Evolutionary conservation across 2,329 filamentous ascomycete genomes (phyloP).

Genomic region (Epichloe scottii): DNA sequence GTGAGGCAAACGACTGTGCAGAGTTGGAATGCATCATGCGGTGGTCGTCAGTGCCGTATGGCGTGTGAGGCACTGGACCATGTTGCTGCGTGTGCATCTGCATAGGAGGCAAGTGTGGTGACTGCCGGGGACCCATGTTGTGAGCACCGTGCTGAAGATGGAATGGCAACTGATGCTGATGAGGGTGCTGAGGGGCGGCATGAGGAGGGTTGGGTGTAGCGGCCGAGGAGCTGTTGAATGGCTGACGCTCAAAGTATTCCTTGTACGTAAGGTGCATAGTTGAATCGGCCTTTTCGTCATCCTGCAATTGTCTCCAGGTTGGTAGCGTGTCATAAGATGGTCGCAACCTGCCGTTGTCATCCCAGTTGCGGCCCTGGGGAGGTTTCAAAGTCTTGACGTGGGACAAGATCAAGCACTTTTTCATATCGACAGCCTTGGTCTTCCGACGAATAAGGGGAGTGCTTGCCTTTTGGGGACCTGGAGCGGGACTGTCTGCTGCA

Average conservation of each 20-base stretch:
- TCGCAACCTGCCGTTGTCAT: constrained; percentile 69
- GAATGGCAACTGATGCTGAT: constrained; percentile 73
- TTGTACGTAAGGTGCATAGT: constrained; percentile 57
- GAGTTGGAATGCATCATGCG: constrained; percentile 82
- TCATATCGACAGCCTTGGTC: constrained; percentile 56
- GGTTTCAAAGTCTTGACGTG: constrained; percentile 42
- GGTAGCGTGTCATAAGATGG: constrained; percentile 74
- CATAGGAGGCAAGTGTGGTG: constrained; percentile 65
- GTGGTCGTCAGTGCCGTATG: constrained; percentile 68
- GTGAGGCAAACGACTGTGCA: constrained; percentile 74
- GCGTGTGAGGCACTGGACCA: constrained; percentile 48
- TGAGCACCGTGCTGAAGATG: constrained; percentile 68
- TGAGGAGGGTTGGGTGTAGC: constrained; percentile 59
- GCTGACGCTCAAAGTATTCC: constrained; percentile 63
- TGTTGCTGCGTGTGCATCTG: constrained; percentile 67
- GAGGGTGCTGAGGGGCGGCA: constrained; percentile 59
- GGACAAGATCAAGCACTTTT: constrained; percentile 48
- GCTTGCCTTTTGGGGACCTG: constrained; percentile 8
- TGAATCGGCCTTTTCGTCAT: constrained; percentile 57
- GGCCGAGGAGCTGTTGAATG: constrained; percentile 42
- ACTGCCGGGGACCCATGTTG: constrained; percentile 53
- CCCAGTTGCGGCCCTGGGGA: constrained; percentile 47
- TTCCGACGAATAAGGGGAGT: constrained; percentile 55
- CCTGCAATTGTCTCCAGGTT: constrained; percentile 64
- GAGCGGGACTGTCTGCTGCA: constrained; percentile 20